Base-by-base conservation (phyloP, 805 yeast genomes). In the Ogataea degrootiae region DNA sequence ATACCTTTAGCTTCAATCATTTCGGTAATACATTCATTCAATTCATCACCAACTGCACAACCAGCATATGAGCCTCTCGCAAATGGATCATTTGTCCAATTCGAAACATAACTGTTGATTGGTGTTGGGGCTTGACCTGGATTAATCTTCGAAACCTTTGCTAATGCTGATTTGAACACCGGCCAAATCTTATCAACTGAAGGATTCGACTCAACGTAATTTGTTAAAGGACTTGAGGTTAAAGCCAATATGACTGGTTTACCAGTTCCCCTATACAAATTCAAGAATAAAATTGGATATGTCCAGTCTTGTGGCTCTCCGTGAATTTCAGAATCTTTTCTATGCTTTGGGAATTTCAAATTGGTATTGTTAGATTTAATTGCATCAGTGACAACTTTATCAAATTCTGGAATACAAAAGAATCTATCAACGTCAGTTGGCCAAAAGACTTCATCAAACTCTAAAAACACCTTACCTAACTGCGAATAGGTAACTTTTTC, bases 81-180 rank as follows among this genome's bases (percentile, higher is more conserved):
- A 56, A 62, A 77, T 4, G 80, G 80, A 54, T 79, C 80, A 19
- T 51, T 60, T 0, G 80, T 72, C 84, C 84, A 79, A 44, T 69
- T 66, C 4, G 80, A 67, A 14, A 61, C 55, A 34, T 52, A 45
- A 6, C 58, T 56, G 37, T 54, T 52, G 7, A 48, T 42, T 7
- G 72, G 71, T 3, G 41, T 23, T 6, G 65, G 62, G 16, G 34
- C 37, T 2, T 52, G 49, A 0, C 55, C 60, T 12, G 66, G 34
- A 29, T 60, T 61, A 2, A 37, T 17, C 8, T 39, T 23, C 8
- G 66, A 53, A 7, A 67, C 58, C 31, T 60, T 56, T 0, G 65
- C 54, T 15, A 78, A 52, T 58, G 74, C 63, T 2, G 79, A 77
- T 49, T 65, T 65, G 59, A 73, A 70, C 45, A 73, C 66, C 1